Evolutionary conservation across 495 filamentous ascomycete genomes (phyloP), one percentile per base, ranked within the genome.

Genomic region (Aspergillus incahuasiensis): DNA sequence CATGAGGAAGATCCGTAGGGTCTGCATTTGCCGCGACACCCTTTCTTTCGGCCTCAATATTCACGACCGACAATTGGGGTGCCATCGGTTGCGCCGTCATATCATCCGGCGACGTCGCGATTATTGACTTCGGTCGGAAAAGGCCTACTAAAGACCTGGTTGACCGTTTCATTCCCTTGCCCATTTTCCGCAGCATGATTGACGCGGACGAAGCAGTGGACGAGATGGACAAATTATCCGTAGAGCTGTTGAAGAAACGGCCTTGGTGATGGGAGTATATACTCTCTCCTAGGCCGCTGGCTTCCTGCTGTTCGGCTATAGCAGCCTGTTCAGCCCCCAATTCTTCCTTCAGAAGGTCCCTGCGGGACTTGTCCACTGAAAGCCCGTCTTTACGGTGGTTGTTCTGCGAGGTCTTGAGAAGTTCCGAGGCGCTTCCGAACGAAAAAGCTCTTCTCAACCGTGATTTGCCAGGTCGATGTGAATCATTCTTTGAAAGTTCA

Each of bases 161-260:
- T 16, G 88, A 86, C 70, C 90, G 92, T 81, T 96, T 99, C 86
- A 97, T 87, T 19, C 95, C 92, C 56, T 90, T 88, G 62, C 94
- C 95, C 95, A 99, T 97, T 78, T 99, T 99, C 25, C 94, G 85
- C 64, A 99, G 92, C 94, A 99, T 99, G 59, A 99, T 87, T 34
- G 95, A 97, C 21, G 94, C 94, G 19, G 94, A 99, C 6, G 95
- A 97, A 25, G 94, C 94, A 16, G 94, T 97, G 12, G 95, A 97
- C 5, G 92, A 97, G 52, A 99, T 91, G 3, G 95, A 97, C 15
- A 99, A 69, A 57, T 97, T 96, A 73, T 99, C 94, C 7, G 91
- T 97, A 25, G 94, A 98, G 21, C 91, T 89, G 20, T 86, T 79
- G 69, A 97, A 97, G 56, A 92, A 82, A 57, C 86, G 84, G 16